These are phyloP conservation scores for Hippophae gyantsensis DNA, from an alignment of 306 rosid genomes.

Conservation along the genomic window DNA sequence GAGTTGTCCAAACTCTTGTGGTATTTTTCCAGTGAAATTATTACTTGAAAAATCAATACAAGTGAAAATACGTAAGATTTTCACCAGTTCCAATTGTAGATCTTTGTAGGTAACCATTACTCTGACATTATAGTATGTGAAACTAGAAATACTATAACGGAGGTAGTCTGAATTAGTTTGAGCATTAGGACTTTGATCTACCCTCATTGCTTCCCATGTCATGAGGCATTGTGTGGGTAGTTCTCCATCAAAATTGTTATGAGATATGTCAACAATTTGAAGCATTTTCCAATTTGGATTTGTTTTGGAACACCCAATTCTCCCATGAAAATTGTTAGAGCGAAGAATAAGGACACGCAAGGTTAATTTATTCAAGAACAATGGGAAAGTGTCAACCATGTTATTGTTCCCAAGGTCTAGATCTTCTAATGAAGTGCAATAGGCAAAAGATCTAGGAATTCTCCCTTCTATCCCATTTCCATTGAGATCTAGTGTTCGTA, in stretches of 20 bases:
- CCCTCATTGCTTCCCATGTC: not conserved
- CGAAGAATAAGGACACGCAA: conserved; percentile 12
- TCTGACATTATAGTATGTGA: not conserved
- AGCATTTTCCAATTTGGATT: conserved; percentile 2
- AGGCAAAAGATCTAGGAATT: conserved; percentile 10
- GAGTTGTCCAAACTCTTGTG: conserved; percentile 1
- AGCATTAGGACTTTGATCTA: not conserved
- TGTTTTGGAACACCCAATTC: not conserved
- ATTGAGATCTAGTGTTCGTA: conserved; percentile 2
- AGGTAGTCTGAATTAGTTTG: conserved; percentile 3
- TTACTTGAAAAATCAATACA: conserved; percentile 7
- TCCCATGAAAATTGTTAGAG: conserved; percentile 10
- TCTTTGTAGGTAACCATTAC: conserved; percentile 1
- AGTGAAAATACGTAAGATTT: conserved; percentile 3
- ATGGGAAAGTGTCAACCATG: conserved; percentile 1
- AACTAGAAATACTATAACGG: too few species aligned
- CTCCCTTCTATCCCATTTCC: not conserved
- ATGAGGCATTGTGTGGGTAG: conserved; percentile 2
- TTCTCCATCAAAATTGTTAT: conserved; percentile 8
- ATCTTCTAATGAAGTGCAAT: conserved; percentile 11
- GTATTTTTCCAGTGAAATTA: conserved; percentile 5
- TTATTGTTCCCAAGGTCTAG: conserved; percentile 13
- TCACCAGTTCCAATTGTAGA: conserved; percentile 2
- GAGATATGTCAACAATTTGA: conserved; percentile 18
- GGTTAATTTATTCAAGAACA: conserved; percentile 4